Percentiles rank a stretch among this genome's conserved stretches.
These are phyloP conservation scores for Aspergillus hiratsukae DNA, from an alignment of 2,329 filamentous ascomycete species.

Conservation along the genomic window DNA sequence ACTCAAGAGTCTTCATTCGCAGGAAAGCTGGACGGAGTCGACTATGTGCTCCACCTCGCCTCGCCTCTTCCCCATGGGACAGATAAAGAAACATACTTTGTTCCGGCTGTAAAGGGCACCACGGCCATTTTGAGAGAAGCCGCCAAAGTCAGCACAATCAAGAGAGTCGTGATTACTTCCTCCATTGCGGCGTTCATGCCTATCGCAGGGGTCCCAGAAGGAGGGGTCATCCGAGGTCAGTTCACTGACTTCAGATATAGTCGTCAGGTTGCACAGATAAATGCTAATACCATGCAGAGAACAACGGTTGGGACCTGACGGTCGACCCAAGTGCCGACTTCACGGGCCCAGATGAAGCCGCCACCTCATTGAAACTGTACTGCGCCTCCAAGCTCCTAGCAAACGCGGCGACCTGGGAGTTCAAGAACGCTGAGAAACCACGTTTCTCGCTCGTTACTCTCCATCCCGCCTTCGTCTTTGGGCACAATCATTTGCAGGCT, in stretches of 20 bases:
- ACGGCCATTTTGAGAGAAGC: neutral
- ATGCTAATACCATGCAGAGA: neutral
- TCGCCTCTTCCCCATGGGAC: constrained; percentile 13
- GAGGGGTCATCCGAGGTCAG: neutral
- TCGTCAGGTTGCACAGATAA: neutral
- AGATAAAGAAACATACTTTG: constrained; percentile 1
- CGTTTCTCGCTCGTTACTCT: constrained; percentile 13
- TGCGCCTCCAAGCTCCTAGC: constrained; percentile 14
- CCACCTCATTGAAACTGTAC: constrained; percentile 2
- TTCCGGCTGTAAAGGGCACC: neutral
- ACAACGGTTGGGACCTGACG: neutral
- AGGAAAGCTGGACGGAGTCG: constrained; percentile 10
- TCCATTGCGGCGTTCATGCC: neutral
- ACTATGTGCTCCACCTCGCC: constrained; percentile 20
- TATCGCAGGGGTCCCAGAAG: neutral
- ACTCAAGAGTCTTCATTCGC: constrained; percentile 7
- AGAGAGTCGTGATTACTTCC: neutral
- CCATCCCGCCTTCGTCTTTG: constrained; percentile 17
- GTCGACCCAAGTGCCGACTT: neutral
- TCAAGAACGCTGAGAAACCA: constrained; percentile 1
- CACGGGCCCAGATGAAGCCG: neutral
- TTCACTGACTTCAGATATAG: neutral
- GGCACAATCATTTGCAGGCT: constrained; percentile 12
- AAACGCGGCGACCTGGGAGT: constrained; percentile 15
- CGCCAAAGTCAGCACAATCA: neutral